These are phyloP conservation scores for Vigna reflexopilosa DNA, from an alignment of 306 rosid species.

Conservation along the genomic window DNA sequence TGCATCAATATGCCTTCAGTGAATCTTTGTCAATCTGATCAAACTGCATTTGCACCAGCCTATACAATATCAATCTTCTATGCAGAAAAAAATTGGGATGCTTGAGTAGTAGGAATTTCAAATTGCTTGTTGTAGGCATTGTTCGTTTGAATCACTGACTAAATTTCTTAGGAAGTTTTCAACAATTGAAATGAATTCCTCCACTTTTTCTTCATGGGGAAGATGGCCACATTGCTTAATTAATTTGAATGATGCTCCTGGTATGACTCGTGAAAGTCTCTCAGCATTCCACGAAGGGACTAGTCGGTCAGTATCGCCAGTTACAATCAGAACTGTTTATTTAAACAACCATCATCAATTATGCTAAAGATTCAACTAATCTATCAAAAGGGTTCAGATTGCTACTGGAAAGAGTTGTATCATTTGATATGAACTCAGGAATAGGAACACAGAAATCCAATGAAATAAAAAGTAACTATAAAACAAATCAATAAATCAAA, in stretches of 20 bases:
- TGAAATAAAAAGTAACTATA: conserved; percentile 18
- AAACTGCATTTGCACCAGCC: conserved; percentile 5
- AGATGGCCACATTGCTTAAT: conserved; percentile 89
- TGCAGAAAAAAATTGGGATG: conserved; percentile 15
- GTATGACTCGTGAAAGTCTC: conserved; percentile 83
- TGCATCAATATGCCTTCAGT: conserved; percentile 12
- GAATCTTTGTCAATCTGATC: conserved; percentile 20
- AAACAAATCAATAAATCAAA: conserved; percentile 32
- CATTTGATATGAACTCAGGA: conserved; percentile 27
- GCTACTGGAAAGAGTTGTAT: conserved; percentile 3
- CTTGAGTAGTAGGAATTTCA: conserved; percentile 39
- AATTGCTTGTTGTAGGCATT: conserved; percentile 39
- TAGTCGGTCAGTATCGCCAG: conserved; percentile 81
- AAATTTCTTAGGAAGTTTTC: conserved; percentile 67
- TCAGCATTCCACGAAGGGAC: conserved; percentile 91
- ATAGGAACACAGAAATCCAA: conserved; percentile 1
- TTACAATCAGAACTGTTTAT: conserved; percentile 78
- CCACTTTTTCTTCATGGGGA: conserved; percentile 91
- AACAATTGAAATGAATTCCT: conserved; percentile 74
- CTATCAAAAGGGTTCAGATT: conserved; percentile 10
- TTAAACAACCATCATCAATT: conserved; percentile 39
- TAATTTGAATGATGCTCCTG: conserved; percentile 73
- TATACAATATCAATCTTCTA: conserved; percentile 23
- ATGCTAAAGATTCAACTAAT: conserved; percentile 29
- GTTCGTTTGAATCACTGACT: conserved; percentile 53